Conservation (phyloP, 1,284 basidiomycete genomes). For the Irpex rosettiformis region DNA sequence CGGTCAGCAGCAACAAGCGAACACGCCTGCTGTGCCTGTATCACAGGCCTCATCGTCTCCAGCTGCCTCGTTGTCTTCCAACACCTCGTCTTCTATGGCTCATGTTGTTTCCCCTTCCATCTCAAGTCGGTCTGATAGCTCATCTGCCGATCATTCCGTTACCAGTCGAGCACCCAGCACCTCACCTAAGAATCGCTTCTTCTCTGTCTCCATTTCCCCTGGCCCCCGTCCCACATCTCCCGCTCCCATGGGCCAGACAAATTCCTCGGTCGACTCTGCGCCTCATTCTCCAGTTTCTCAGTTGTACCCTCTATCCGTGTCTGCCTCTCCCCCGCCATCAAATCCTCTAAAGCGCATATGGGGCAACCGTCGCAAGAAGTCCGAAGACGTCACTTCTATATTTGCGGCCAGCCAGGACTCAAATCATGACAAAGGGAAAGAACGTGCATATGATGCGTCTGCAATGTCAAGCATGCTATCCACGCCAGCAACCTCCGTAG, state of each 20-base stretch:
- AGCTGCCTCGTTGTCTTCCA: slow-evolving; percentile 41
- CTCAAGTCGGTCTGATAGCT: slow-evolving; percentile 39
- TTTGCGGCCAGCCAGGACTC: slow-evolving; percentile 19
- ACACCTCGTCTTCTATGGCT: slow-evolving; percentile 30
- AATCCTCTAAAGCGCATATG: slow-evolving; percentile 61
- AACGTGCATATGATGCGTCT: slow-evolving; percentile 24
- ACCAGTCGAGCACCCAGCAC: slow-evolving; percentile 24
- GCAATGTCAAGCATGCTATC: slow-evolving; percentile 9
- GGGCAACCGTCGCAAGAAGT: slow-evolving; percentile 58
- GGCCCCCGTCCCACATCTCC: slow-evolving; percentile 21
- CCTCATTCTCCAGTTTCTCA: slow-evolving; percentile 1
- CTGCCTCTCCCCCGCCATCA: slow-evolving; percentile 31
- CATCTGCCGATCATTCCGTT: slow-evolving; percentile 37
- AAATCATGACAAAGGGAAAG: slow-evolving; percentile 28
- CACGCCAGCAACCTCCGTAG: slow-evolving; percentile 20
- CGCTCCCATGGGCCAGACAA: slow-evolving; percentile 26
- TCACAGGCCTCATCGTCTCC: slow-evolving; percentile 38
- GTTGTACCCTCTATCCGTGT: slow-evolving; percentile 17
- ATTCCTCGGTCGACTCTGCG: slow-evolving; percentile 12
- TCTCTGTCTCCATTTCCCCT: slow-evolving; percentile 33
- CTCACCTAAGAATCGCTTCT: slow-evolving; percentile 35
- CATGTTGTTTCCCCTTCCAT: slow-evolving; percentile 34
- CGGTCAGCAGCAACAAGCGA: slow-evolving; percentile 12
- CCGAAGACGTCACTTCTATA: slow-evolving; percentile 39
- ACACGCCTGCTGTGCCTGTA: slow-evolving; percentile 28